phyloP scores from a whole-genome alignment of 1,139 yeast species.

The Kazachstania sp. region DNA sequence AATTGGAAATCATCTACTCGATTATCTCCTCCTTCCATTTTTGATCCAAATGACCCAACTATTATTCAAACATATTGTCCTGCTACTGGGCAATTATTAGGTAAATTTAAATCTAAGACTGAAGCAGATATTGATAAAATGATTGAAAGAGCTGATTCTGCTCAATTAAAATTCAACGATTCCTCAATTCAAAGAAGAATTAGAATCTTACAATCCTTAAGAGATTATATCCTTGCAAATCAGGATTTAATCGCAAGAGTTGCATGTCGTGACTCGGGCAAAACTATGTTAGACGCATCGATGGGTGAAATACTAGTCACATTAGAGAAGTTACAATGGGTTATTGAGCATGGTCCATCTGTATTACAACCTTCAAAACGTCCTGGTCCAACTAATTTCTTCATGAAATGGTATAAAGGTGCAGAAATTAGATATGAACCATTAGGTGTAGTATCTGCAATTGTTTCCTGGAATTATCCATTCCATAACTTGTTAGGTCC shows the following conservation, averaged over 20 bases:
- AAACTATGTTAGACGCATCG: conserved; percentile 89
- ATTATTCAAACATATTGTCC: conserved; percentile 85
- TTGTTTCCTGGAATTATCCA: conserved; percentile 96
- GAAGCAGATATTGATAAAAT: conserved; percentile 60
- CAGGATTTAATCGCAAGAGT: conserved; percentile 83
- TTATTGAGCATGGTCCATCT: conserved; percentile 68
- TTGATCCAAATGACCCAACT: conserved; percentile 47
- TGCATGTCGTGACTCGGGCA: conserved; percentile 94
- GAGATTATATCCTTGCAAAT: conserved; percentile 63
- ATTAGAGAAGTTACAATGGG: conserved; percentile 86
- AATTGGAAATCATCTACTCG: conserved; percentile 84
- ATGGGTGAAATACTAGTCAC: conserved; percentile 95
- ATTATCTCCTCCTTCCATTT: conserved; percentile 43
- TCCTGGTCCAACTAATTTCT: conserved; percentile 77
- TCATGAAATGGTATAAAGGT: conserved; percentile 67
- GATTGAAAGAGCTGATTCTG: conserved; percentile 47
- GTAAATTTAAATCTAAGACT: conserved; percentile 55
- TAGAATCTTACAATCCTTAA: conserved; percentile 60
- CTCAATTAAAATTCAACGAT: conserved; percentile 49
- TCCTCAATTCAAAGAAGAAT: conserved; percentile 59
- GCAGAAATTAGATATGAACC: conserved; percentile 95
- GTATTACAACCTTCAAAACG: conserved; percentile 64
- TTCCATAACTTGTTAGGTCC: conserved; percentile 92
- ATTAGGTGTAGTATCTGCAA: conserved; percentile 77
- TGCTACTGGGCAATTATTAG: conserved; percentile 86